phyloP scores from a whole-genome alignment of 1,284 basidiomycete species.

The Irpex rosettiformis region DNA sequence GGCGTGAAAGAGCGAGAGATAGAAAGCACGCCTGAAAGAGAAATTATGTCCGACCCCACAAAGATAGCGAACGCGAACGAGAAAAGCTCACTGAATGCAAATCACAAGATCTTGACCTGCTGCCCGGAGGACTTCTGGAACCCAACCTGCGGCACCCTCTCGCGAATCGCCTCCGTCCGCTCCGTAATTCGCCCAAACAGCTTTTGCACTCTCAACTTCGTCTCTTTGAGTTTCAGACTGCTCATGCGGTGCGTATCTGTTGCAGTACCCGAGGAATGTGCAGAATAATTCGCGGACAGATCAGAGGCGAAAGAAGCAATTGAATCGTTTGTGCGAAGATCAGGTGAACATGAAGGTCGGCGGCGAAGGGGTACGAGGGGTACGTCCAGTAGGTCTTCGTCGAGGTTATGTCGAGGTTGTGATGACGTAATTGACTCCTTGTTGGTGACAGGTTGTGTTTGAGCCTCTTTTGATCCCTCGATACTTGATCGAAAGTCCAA shows the following conservation, averaged over 20 bases:
- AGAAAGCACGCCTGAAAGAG: too few relatives aligned
- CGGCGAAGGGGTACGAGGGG: not conserved
- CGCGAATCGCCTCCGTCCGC: conserved; percentile 1
- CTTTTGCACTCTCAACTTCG: conserved; percentile 1
- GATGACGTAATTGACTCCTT: too few relatives aligned
- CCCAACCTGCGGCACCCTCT: not conserved
- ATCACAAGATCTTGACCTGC: not conserved
- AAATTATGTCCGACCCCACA: too few relatives aligned
- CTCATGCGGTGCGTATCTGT: not conserved
- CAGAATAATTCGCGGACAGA: not conserved
- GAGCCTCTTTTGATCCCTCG: not conserved
- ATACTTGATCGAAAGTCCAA: not conserved
- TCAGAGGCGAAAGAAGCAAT: not conserved
- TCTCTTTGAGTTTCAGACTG: not conserved
- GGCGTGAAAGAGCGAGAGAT: too few relatives aligned
- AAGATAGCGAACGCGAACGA: too few relatives aligned
- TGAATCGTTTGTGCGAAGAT: not conserved
- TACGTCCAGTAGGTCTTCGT: not conserved
- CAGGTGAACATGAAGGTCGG: not conserved
- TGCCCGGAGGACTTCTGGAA: not conserved
- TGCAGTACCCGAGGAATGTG: not conserved
- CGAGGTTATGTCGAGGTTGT: too few relatives aligned
- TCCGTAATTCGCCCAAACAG: conserved; percentile 2
- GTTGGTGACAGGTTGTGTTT: not conserved
- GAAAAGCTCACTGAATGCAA: too few relatives aligned